These are phyloP conservation scores for Aurinia saxatilis DNA, from an alignment of 345 rosid genomes.

Conservation along the genomic window DNA sequence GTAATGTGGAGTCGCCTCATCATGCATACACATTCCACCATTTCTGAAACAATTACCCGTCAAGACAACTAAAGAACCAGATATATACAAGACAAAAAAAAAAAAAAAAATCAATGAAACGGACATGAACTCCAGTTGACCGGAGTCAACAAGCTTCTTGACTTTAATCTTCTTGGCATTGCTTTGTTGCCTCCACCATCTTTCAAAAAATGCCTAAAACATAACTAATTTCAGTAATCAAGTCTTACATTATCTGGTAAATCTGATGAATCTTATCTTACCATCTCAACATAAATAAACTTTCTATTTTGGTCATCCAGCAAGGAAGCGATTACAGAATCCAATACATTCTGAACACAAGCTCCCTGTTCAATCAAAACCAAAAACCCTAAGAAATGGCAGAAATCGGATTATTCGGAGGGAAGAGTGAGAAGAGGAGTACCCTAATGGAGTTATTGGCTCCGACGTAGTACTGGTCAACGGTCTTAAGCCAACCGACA, in stretches of 20 bases:
- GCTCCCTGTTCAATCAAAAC: constrained; percentile 52
- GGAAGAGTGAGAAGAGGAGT: background rate
- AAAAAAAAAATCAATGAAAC: constrained; percentile 9
- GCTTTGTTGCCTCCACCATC: constrained; percentile 99
- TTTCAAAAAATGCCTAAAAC: constrained; percentile 88
- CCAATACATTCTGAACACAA: constrained; percentile 88
- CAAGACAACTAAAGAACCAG: background rate
- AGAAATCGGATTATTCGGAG: background rate
- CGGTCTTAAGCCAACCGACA: constrained; percentile 97
- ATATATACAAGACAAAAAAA: background rate
- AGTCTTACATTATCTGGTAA: no score
- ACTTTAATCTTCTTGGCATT: constrained; percentile 58
- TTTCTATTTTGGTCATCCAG: constrained; percentile 79
- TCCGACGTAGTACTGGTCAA: constrained; percentile 90
- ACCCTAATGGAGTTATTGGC: constrained; percentile 89
- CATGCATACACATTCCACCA: constrained; percentile 95
- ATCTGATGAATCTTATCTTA: constrained; percentile 18
- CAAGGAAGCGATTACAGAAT: constrained; percentile 75
- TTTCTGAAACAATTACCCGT: constrained; percentile 42
- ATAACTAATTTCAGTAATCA: no score
- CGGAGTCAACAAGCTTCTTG: constrained; percentile 72
- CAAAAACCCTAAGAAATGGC: constrained; percentile 2
- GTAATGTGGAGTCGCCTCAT: constrained; percentile 88
- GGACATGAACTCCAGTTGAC: constrained; percentile 93
- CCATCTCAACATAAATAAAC: constrained; percentile 87